Evolutionary conservation across 768 basidiomycete genomes (phyloP).

Genomic region (Kwoniella europaea): DNA sequence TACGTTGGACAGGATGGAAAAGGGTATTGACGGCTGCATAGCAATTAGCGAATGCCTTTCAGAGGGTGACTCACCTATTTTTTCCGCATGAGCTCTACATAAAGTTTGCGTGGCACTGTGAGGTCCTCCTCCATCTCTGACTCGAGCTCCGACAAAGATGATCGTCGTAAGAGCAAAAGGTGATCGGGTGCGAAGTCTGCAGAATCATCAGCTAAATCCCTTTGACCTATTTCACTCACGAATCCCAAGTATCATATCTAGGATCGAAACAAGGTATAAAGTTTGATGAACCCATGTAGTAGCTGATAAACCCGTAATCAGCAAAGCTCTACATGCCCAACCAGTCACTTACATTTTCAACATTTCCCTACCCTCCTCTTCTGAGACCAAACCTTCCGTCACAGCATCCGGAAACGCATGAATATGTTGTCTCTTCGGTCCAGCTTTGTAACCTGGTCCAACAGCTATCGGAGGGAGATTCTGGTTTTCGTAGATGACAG

Average conservation of each 20-base stretch:
- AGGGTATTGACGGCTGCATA: conserved; percentile 70
- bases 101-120: conserved; percentile 74
- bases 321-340: conserved; percentile 8
- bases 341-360: conserved; percentile 72
- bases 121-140: conserved; percentile 83
- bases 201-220: background rate
- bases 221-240: conserved; percentile 44
- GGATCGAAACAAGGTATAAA: conserved; percentile 88
- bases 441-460: conserved; percentile 29
- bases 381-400: conserved; percentile 77
- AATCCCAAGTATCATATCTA: conserved; percentile 80
- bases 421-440: conserved; percentile 49
- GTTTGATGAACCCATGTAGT: conserved; percentile 89
- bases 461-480: conserved; percentile 32
- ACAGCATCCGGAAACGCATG: conserved; percentile 84
- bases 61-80: conserved; percentile 29
- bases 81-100: conserved; percentile 82
- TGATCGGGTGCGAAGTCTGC: conserved; percentile 75
- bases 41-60: background rate
- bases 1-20: conserved; percentile 77
- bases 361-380: conserved; percentile 81
- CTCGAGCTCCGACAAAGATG: conserved; percentile 89
- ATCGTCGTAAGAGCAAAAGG: conserved; percentile 92
- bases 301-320: conserved; percentile 62
- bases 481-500: conserved; percentile 37